Conservation (phyloP, 768 basidiomycete genomes). For the Agaricus blazei region DNA sequence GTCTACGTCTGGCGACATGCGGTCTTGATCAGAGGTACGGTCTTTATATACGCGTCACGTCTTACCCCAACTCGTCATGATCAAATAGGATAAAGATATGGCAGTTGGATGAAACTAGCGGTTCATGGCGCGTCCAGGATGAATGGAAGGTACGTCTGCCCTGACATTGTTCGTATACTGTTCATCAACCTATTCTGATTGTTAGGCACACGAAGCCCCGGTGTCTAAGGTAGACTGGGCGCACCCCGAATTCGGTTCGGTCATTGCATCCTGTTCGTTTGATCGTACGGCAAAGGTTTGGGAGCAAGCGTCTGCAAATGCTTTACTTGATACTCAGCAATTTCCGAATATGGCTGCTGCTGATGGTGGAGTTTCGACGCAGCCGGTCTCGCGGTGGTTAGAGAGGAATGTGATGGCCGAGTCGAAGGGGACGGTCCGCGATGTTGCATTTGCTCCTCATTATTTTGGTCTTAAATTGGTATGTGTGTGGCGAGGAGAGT, state of each 20-base stretch:
- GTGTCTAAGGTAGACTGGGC: conserved; percentile 84
- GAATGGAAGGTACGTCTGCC: conserved; percentile 77
- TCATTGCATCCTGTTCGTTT: conserved; percentile 84
- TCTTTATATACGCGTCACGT: background rate
- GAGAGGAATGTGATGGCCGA: conserved; percentile 75
- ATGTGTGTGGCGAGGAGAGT: conserved; percentile 17
- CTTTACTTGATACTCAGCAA: conserved; percentile 10
- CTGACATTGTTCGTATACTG: background rate
- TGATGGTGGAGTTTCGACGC: background rate
- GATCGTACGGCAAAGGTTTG: conserved; percentile 92
- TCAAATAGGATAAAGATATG: conserved; percentile 76
- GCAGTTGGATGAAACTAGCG: conserved; percentile 67
- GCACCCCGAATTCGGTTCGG: conserved; percentile 86
- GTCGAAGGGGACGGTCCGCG: conserved; percentile 79
- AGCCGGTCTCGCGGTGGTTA: conserved; percentile 54
- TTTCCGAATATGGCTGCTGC: background rate
- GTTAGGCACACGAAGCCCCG: conserved; percentile 93
- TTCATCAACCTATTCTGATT: background rate
- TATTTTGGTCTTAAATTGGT: conserved; percentile 88
- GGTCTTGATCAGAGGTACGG: conserved; percentile 75
- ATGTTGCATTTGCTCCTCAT: conserved; percentile 83
- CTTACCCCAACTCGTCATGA: background rate
- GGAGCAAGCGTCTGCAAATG: conserved; percentile 53
- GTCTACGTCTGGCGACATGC: conserved; percentile 73
- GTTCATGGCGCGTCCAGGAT: conserved; percentile 73